These are phyloP conservation scores for Fusarium sterilihyphosum DNA, from an alignment of 2,329 filamentous ascomycete species.

Conservation along the genomic window DNA sequence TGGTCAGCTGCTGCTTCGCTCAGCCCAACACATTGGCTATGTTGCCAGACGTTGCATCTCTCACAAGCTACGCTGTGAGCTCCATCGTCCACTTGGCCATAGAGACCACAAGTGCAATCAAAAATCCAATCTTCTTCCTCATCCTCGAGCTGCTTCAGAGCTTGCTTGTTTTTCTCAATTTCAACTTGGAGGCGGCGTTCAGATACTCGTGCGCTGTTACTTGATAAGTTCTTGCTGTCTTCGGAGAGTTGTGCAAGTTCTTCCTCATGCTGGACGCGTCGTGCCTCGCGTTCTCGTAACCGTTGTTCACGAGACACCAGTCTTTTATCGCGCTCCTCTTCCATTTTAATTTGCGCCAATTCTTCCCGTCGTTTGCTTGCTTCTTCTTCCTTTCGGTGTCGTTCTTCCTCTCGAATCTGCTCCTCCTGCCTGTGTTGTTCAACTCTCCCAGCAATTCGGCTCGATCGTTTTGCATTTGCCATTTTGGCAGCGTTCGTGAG, in stretches of 20 bases:
- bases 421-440: slow-evolving; percentile 82
- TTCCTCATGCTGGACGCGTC: slow-evolving; percentile 84
- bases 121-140: slow-evolving; percentile 94
- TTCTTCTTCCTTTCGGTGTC: slow-evolving; percentile 61
- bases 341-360: slow-evolving; percentile 65
- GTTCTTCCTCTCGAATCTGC: slow-evolving; percentile 75
- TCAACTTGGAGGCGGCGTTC: slow-evolving; percentile 84
- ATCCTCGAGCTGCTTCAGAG: slow-evolving; percentile 73
- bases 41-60: slow-evolving; percentile 94
- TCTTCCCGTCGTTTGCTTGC: slow-evolving; percentile 74
- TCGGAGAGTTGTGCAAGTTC: slow-evolving; percentile 83
- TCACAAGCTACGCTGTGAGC: slow-evolving; percentile 95
- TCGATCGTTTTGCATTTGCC: slow-evolving; percentile 93
- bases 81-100: slow-evolving; percentile 94
- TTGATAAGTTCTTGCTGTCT: slow-evolving; percentile 70
- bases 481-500: slow-evolving; percentile 84
- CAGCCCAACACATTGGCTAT: slow-evolving; percentile 90
- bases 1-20: slow-evolving; percentile 81
- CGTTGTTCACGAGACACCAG: slow-evolving; percentile 87
- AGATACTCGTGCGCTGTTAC: slow-evolving; percentile 71
- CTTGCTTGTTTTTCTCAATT: slow-evolving; percentile 81
- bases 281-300: slow-evolving; percentile 84
- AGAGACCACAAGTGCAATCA: slow-evolving; percentile 89
- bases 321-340: slow-evolving; percentile 80
- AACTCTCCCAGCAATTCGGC: slow-evolving; percentile 82